Percentiles rank a stretch among this genome's conserved stretches.
Conservation (phyloP, 2,329 filamentous ascomycete genomes). For the Colletotrichum acutatum region DNA sequence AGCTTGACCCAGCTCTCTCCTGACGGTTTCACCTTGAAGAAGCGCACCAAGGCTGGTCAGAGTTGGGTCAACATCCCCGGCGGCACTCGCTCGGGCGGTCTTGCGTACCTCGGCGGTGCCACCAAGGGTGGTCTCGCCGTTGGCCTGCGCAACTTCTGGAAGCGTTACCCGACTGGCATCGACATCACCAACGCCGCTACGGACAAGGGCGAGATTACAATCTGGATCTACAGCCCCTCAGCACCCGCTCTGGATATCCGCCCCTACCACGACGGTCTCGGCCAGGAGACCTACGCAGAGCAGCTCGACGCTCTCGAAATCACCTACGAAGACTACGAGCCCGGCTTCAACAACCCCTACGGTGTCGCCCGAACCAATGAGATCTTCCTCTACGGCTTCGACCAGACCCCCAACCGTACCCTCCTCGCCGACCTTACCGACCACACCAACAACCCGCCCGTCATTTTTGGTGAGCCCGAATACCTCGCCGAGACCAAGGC, state of each 20-base stretch:
- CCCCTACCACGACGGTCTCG: conserved; percentile 68
- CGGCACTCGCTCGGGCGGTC: conserved; percentile 64
- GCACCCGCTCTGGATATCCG: conserved; percentile 66
- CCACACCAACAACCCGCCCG: conserved; percentile 62
- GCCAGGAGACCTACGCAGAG: conserved; percentile 64
- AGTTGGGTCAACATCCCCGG: conserved; percentile 69
- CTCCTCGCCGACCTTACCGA: conserved; percentile 55
- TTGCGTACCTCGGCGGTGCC: conserved; percentile 69
- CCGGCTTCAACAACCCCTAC: conserved; percentile 64
- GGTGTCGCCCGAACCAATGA: conserved; percentile 70
- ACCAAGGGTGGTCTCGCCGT: conserved; percentile 68
- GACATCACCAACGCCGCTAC: conserved; percentile 63
- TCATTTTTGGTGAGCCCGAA: conserved; percentile 57
- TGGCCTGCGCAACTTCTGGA: conserved; percentile 71
- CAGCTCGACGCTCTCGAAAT: conserved; percentile 70
- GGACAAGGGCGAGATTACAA: conserved; percentile 62
- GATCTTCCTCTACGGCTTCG: conserved; percentile 63
- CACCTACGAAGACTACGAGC: conserved; percentile 72
- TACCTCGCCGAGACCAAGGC: conserved; percentile 64
- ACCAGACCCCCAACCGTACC: conserved; percentile 61
- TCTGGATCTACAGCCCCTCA: conserved; percentile 70
- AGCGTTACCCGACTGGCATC: conserved; percentile 68
- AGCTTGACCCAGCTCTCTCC: conserved; percentile 66
- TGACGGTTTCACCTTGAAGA: conserved; percentile 70
- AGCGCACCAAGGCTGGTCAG: conserved; percentile 67